Percentiles rank a stretch among this genome's conserved stretches.
Evolutionary conservation across 352 stramenopile species (phyloP).

Genomic region (Globisporangium polare): DNA sequence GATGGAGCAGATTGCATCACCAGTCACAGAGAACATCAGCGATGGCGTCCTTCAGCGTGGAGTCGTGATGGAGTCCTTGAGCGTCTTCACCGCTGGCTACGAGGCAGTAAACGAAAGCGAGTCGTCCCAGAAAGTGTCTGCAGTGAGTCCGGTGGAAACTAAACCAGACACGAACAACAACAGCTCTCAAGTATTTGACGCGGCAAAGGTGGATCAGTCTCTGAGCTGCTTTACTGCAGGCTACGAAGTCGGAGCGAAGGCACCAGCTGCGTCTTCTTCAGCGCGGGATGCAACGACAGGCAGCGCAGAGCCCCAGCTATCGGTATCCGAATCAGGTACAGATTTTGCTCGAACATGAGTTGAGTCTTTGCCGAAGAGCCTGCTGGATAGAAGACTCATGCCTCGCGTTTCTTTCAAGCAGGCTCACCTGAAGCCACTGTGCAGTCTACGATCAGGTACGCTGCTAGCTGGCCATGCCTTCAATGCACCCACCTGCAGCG

Average conservation of each 20-base stretch:
- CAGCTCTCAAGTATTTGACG: neutral
- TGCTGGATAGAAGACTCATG: neutral
- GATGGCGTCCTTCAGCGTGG: neutral
- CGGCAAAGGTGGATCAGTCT: neutral
- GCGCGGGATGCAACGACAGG: neutral
- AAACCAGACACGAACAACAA: neutral
- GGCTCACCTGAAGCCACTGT: conserved; percentile 8
- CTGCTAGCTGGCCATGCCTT: neutral
- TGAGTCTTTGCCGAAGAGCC: no score
- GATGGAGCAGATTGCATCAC: conserved; percentile 2
- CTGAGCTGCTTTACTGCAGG: conserved; percentile 16
- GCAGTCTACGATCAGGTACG: conserved; percentile 14
- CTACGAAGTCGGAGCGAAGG: conserved; percentile 4
- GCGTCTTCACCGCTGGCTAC: conserved; percentile 24
- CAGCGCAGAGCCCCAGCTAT: neutral
- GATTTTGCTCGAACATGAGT: neutral
- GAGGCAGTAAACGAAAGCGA: conserved; percentile 1
- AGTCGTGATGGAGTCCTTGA: conserved; percentile 11
- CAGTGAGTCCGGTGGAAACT: neutral
- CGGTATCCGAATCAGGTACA: neutral
- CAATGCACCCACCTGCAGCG: neutral
- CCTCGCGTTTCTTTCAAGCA: neutral
- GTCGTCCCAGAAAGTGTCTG: neutral
- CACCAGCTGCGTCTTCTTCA: conserved; percentile 4
- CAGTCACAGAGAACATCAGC: neutral